Percentiles rank a stretch among this genome's conserved stretches.
phyloP scores from a whole-genome alignment of 345 rosid genomes.

The Gossypium anomalum region DNA sequence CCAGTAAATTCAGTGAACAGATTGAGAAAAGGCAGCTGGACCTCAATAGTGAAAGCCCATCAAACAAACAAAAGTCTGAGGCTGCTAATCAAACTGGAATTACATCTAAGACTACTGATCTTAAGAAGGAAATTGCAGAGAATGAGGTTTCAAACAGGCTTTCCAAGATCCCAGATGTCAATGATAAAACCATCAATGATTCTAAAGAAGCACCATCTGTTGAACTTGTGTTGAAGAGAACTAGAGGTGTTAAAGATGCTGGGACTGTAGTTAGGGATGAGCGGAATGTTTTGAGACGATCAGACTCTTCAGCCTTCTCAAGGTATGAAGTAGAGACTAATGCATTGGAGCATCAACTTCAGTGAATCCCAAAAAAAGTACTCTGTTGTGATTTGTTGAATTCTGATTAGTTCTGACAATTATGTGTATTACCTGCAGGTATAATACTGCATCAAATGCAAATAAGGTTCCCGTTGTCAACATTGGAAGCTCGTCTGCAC shows the following conservation, averaged over 20 bases:
- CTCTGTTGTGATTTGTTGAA: slow-evolving; percentile 2
- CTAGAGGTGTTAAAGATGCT: slow-evolving; percentile 33
- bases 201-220: slow-evolving; percentile 27
- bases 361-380: not conserved
- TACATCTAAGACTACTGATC: slow-evolving; percentile 20
- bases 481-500: slow-evolving; percentile 27
- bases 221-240: slow-evolving; percentile 35
- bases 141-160: slow-evolving; percentile 31
- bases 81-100: slow-evolving; percentile 22
- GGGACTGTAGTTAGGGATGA: slow-evolving; percentile 28
- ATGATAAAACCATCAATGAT: slow-evolving; percentile 25
- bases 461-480: slow-evolving; percentile 29
- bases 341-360: not conserved
- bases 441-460: slow-evolving; percentile 35
- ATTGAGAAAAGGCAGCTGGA: slow-evolving; percentile 31
- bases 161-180: slow-evolving; percentile 31
- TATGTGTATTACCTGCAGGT: slow-evolving; percentile 33
- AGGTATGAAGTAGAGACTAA: slow-evolving; percentile 28
- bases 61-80: slow-evolving; percentile 26
- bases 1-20: slow-evolving; percentile 22
- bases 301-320: slow-evolving; percentile 52
- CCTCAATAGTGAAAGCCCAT: slow-evolving; percentile 32
- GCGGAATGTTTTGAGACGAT: slow-evolving; percentile 53
- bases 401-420: slow-evolving; percentile 8
- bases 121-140: slow-evolving; percentile 25